Percentiles rank a stretch among this genome's conserved stretches.
These are phyloP conservation scores for Aspergillus cristatus DNA, from an alignment of 495 filamentous ascomycete genomes.

Conservation along the genomic window DNA sequence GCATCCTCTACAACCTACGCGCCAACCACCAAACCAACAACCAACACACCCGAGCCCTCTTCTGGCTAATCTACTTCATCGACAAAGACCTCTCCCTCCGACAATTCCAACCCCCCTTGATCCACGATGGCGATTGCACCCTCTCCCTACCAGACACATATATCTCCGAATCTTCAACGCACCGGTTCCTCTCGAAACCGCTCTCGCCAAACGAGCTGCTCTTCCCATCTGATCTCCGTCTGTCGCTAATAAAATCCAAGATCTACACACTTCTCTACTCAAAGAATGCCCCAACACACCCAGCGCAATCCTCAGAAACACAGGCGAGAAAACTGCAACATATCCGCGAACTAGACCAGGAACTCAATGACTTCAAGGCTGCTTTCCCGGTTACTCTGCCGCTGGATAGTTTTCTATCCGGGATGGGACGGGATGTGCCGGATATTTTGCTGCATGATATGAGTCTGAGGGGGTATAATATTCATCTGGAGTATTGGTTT, in stretches of 20 bases:
- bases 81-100: constrained; percentile 27
- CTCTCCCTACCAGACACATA: constrained; percentile 19
- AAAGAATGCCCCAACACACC: constrained; percentile 1
- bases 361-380: constrained; percentile 15
- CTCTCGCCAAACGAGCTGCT: constrained; percentile 16
- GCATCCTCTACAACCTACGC: constrained; percentile 13
- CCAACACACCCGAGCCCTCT: constrained; percentile 21
- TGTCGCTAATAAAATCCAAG: constrained; percentile 21
- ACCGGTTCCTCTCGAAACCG: constrained; percentile 14
- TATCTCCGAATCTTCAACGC: constrained; percentile 9
- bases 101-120: constrained; percentile 14
- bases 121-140: constrained; percentile 25
- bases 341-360: constrained; percentile 19
- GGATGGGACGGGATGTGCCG: constrained; percentile 10
- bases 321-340: constrained; percentile 15
- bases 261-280: constrained; percentile 20
- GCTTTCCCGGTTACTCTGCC: constrained; percentile 12
- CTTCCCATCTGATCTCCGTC: constrained; percentile 20
- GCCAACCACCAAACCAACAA: constrained; percentile 8
- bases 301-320: too few species aligned
- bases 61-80: constrained; percentile 27
- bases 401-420: constrained; percentile 13
- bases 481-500: constrained; percentile 24
- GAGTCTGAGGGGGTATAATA: constrained; percentile 18
- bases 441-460: constrained; percentile 20